phyloP scores from a whole-genome alignment of 139 green algal species.

The Pycnococcus provasolii region DNA sequence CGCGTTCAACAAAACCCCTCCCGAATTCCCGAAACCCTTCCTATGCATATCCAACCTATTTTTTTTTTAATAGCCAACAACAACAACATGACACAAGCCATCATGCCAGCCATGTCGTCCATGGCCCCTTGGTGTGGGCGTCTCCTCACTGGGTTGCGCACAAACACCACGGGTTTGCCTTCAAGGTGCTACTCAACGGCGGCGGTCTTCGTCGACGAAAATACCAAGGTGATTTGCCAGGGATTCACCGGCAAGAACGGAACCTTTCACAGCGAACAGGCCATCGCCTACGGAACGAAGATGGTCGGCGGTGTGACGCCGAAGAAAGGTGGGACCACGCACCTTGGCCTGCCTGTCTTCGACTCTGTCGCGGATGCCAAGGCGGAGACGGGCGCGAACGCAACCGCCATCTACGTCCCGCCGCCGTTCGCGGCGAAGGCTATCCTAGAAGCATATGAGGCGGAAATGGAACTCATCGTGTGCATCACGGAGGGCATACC shows the following conservation, averaged over 20 bases:
- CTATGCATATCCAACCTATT: too few species aligned
- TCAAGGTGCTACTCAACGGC: too few species aligned
- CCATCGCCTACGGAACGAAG: constrained; percentile 93
- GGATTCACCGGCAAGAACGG: constrained; percentile 96
- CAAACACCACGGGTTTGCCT: too few species aligned
- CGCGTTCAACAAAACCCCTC: too few species aligned
- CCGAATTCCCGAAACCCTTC: too few species aligned
- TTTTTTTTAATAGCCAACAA: too few species aligned
- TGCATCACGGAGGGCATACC: constrained; percentile 99
- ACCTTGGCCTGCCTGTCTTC: constrained; percentile 94
- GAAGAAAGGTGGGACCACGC: constrained; percentile 84
- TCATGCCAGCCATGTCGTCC: too few species aligned
- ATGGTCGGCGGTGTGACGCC: constrained; percentile 96
- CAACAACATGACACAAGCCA: too few species aligned
- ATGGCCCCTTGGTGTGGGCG: too few species aligned
- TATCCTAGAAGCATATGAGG: constrained; percentile 86
- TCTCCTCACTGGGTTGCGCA: not conserved
- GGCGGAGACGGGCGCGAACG: constrained; percentile 51
- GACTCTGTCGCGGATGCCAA: constrained; percentile 80
- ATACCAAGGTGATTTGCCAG: constrained; percentile 33
- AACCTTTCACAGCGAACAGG: constrained; percentile 96
- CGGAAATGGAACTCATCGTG: constrained; percentile 89
- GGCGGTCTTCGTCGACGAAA: too few species aligned
- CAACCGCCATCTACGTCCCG: constrained; percentile 90
- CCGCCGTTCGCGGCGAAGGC: constrained; percentile 84